A percentile compares a stretch with the other conserved stretches of the same genome.
Evolutionary conservation across 2,329 filamentous ascomycete genomes (phyloP).

Genomic region (Beauveria australis): DNA sequence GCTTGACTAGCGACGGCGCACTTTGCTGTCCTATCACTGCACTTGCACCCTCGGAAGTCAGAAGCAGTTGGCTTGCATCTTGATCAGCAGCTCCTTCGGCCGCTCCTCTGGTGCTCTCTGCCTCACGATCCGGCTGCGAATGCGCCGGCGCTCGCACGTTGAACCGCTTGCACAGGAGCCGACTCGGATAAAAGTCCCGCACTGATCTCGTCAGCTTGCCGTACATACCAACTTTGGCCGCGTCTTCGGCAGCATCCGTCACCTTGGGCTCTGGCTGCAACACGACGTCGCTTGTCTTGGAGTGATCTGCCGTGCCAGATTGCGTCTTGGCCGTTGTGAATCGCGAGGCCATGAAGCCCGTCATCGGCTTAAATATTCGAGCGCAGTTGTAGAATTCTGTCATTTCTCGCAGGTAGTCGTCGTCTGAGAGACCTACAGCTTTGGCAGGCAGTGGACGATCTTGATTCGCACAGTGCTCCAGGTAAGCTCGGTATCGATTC

Average conservation of each 20-base stretch:
- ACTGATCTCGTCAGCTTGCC: constrained; percentile 73
- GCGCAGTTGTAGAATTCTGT: constrained; percentile 61
- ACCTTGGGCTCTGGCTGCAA: constrained; percentile 26
- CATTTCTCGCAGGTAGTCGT: constrained; percentile 76
- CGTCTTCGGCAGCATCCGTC: constrained; percentile 70
- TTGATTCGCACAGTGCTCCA: constrained; percentile 59
- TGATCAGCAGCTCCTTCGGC: not conserved
- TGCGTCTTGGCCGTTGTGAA: constrained; percentile 64
- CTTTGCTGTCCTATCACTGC: constrained; percentile 13
- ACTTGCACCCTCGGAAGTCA: not conserved
- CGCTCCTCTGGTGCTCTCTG: not conserved
- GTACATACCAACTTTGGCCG: constrained; percentile 87
- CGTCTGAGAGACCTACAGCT: constrained; percentile 38
- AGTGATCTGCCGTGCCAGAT: constrained; percentile 19
- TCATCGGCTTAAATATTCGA: constrained; percentile 80
- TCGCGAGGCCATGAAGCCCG: constrained; percentile 83
- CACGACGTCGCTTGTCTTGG: constrained; percentile 17
- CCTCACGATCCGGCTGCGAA: constrained; percentile 44
- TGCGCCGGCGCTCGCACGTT: constrained; percentile 72
- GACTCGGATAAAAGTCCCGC: constrained; percentile 67
- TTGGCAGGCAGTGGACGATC: constrained; percentile 42
- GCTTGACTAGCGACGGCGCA: constrained; percentile 8
- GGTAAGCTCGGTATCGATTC: constrained; percentile 69
- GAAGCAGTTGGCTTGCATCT: constrained; percentile 13
- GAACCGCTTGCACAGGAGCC: constrained; percentile 90